Evolutionary conservation across 805 yeast genomes (phyloP).

Genomic region (Hanseniaspora meyeri): DNA sequence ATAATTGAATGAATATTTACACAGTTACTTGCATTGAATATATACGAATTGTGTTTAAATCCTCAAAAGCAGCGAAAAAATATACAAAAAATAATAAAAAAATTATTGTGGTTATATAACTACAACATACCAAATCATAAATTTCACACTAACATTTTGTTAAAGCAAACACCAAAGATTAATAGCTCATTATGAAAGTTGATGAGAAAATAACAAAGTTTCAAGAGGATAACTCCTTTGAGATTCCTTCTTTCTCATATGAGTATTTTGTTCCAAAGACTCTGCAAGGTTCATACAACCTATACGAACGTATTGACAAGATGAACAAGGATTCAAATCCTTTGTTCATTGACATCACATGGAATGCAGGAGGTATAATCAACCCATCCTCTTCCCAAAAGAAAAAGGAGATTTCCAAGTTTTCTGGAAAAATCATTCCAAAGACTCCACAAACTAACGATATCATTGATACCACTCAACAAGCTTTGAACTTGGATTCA

Average conservation of each 20-base stretch:
- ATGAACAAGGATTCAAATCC: constrained; percentile 82
- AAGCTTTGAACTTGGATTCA: constrained; percentile 82
- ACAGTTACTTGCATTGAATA: no score
- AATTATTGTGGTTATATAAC: no score
- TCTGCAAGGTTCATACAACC: constrained; percentile 87
- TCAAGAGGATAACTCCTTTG: constrained; percentile 22
- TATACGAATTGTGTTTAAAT: background rate
- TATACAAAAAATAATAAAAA: no score
- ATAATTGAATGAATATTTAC: background rate
- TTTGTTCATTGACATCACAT: constrained; percentile 85
- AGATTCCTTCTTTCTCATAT: constrained; percentile 70
- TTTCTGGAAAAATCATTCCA: constrained; percentile 14
- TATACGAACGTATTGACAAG: constrained; percentile 93
- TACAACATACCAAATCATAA: no score
- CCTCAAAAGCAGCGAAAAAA: no score
- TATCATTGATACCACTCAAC: constrained; percentile 80
- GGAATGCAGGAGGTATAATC: constrained; percentile 92
- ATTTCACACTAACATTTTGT: no score
- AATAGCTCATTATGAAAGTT: constrained; percentile 27
- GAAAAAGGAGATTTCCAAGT: constrained; percentile 2
- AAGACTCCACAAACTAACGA: constrained; percentile 74
- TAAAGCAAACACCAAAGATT: background rate
- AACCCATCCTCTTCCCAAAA: background rate
- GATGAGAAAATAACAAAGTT: constrained; percentile 29
- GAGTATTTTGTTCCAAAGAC: constrained; percentile 98